Percentiles rank a stretch among this genome's conserved stretches.
Evolutionary conservation across 805 yeast species (phyloP).

Genomic region (Pichia deserticola): DNA sequence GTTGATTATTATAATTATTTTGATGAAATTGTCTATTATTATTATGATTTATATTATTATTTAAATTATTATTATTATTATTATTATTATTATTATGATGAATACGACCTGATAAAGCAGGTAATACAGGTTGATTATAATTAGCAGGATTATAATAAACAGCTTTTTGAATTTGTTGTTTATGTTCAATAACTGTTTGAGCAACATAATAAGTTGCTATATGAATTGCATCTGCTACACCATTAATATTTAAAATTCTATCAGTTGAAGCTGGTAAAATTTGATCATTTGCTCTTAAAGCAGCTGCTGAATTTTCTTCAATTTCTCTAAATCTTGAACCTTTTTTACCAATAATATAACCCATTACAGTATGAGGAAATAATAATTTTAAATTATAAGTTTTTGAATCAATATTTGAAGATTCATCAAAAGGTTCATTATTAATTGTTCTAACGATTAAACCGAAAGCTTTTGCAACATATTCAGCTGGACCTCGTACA

Average conservation of each 20-base stretch:
- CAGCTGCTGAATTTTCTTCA: slow-evolving; percentile 75
- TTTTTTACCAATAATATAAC: slow-evolving; percentile 71
- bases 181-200: slow-evolving; percentile 57
- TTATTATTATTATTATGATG: background rate
- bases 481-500: slow-evolving; percentile 67
- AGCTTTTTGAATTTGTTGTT: slow-evolving; percentile 48
- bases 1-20: slow-evolving; percentile 1
- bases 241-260: slow-evolving; percentile 58
- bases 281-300: slow-evolving; percentile 63
- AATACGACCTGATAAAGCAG: slow-evolving; percentile 2
- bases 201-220: slow-evolving; percentile 73
- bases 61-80: background rate
- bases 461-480: slow-evolving; percentile 78
- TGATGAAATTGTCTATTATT: background rate
- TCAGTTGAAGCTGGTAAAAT: slow-evolving; percentile 73
- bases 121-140: slow-evolving; percentile 18
- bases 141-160: slow-evolving; percentile 55
- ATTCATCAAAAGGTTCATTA: slow-evolving; percentile 58
- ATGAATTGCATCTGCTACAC: slow-evolving; percentile 83
- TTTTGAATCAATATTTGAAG: slow-evolving; percentile 48
- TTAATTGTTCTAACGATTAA: slow-evolving; percentile 57
- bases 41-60: background rate
- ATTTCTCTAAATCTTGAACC: slow-evolving; percentile 73
- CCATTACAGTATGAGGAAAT: slow-evolving; percentile 74
- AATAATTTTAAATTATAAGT: slow-evolving; percentile 53